Base-by-base conservation (phyloP, 2,329 filamentous ascomycete genomes). In the Blastomyces parvus region DNA sequence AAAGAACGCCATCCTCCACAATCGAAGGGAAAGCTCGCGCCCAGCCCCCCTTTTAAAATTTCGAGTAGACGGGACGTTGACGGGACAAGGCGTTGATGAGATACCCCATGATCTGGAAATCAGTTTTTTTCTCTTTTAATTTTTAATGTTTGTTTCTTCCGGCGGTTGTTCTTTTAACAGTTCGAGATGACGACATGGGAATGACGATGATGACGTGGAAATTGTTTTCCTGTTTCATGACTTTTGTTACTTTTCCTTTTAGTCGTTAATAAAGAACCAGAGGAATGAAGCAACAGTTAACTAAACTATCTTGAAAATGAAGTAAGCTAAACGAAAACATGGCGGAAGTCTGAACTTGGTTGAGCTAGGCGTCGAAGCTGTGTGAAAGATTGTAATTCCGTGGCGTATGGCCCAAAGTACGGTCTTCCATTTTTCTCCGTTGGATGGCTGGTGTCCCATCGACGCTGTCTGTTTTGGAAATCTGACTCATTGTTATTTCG, bases 1-100 rank as follows among this genome's bases (percentile, higher is more conserved):
- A 30, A 68, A 67, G 67, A 52, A 52, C 25, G 22, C 48, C 67
- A 67, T 68, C 66, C 42, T 27, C 42, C 42, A 59, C 40, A 46
- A 30, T n/a, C 9, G 56, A 44, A 42, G n/a, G 27, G 57, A 33
- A 33, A 59, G 40, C 22, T 33, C 2, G 25, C 22, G 36, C 27
- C 65, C 71, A 66, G 69, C 66, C 59, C 66, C 65, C 69, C 19
- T 25, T n/a, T 42, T 42, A 14, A 4, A 19, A 25, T 50, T 50
- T 70, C 38, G 27, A 59, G 22, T 46, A 55, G 67, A 72, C 67
- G 69, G 73, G 73, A 73, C 72, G 69, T 76, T 70, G 73, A 74
- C 65, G 74, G 75, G 73, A 74, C 71, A 72, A 74, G 74, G 74
- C 74, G 73, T 76, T 76, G 72, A 71, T 62, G 74, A 77, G 74